Percentiles rank a stretch among this genome's conserved stretches.
Evolutionary conservation across 2,329 filamentous ascomycete genomes (phyloP).

Genomic region (Metarhizium guizhouense): DNA sequence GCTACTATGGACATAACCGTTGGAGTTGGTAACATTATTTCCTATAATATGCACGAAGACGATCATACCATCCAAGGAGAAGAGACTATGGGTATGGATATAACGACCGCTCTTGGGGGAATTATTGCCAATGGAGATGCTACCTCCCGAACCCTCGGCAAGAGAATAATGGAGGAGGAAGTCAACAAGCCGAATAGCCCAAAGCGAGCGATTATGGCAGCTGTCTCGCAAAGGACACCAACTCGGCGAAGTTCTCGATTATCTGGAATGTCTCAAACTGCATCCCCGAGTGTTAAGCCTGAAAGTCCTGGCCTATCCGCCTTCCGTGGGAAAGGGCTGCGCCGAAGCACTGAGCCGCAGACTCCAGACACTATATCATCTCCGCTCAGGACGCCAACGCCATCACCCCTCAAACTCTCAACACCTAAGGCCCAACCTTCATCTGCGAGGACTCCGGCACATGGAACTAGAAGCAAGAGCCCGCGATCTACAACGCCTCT

Average conservation of each 20-base stretch:
- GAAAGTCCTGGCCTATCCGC: constrained; percentile 47
- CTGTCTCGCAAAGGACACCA: constrained; percentile 13
- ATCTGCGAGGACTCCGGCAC: background rate
- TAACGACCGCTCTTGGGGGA: constrained; percentile 54
- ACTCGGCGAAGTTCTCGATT: constrained; percentile 10
- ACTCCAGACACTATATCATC: constrained; percentile 15
- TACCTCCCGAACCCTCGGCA: constrained; percentile 31
- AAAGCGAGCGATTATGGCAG: constrained; percentile 25
- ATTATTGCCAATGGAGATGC: constrained; percentile 40
- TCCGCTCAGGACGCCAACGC: constrained; percentile 11
- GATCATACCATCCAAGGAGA: constrained; percentile 22
- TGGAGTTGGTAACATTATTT: constrained; percentile 46
- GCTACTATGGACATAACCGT: constrained; percentile 47
- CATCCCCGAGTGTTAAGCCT: constrained; percentile 22
- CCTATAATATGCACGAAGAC: constrained; percentile 10
- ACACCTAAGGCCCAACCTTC: constrained; percentile 9
- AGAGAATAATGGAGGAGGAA: constrained; percentile 51
- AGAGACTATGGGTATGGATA: constrained; percentile 55
- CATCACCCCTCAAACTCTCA: constrained; percentile 15
- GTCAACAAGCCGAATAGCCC: constrained; percentile 38
- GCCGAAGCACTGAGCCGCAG: constrained; percentile 34
- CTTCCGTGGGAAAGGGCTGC: constrained; percentile 39
- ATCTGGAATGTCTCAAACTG: constrained; percentile 17
- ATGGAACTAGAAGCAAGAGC: constrained; percentile 7
- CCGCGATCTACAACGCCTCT: constrained; percentile 8